Conservation (phyloP, 148 eudicot species). For the Rhododendron kiyosumense region DNA sequence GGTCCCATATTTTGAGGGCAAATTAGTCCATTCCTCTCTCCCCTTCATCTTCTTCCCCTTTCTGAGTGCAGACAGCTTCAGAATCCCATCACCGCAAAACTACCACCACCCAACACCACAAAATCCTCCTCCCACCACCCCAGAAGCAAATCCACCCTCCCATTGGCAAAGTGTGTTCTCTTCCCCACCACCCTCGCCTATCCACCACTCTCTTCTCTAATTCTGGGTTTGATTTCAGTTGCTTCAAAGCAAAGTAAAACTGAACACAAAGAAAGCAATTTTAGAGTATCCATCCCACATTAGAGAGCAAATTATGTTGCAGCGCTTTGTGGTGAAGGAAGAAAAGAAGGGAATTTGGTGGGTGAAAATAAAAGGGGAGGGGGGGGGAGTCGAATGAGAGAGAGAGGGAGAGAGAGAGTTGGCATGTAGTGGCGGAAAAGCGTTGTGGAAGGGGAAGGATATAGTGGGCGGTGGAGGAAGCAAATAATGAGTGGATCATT, state of each 20-base stretch:
- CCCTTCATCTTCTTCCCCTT: not conserved
- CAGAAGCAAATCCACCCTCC: not conserved
- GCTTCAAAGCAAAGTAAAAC: not conserved
- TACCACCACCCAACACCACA: not conserved
- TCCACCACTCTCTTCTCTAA: not conserved
- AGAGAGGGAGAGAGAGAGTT: too few species aligned
- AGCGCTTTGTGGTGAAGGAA: not conserved
- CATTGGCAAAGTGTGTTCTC: not conserved
- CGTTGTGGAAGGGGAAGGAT: too few species aligned
- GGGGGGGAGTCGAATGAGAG: not conserved
- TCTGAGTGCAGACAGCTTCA: not conserved
- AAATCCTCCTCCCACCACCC: not conserved
- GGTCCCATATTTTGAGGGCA: not conserved
- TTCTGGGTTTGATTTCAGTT: not conserved
- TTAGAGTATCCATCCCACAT: not conserved
- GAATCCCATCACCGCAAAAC: not conserved
- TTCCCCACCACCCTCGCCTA: not conserved
- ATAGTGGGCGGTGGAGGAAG: not conserved
- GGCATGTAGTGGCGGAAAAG: too few species aligned
- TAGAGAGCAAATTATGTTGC: not conserved
- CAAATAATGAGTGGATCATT: not conserved
- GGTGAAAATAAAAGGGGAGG: not conserved
- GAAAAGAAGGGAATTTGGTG: not conserved
- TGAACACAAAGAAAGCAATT: not conserved
- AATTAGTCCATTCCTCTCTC: not conserved